phyloP scores from a whole-genome alignment of 148 eudicot genomes.

The Fagopyrum homotropicum region DNA sequence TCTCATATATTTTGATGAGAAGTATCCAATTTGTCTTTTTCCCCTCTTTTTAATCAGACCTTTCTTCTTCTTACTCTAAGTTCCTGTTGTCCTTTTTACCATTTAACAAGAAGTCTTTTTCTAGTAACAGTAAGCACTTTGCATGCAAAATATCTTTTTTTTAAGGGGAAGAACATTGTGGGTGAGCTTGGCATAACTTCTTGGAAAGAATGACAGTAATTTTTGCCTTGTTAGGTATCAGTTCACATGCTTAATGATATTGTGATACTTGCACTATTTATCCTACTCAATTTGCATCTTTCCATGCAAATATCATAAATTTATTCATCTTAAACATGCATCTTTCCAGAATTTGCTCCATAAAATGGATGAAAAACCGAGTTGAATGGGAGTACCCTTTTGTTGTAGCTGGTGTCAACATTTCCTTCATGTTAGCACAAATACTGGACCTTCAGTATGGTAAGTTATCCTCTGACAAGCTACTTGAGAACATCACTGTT shows the following conservation, averaged over 20 bases:
- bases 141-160: not conserved
- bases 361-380: slow-evolving; percentile 58
- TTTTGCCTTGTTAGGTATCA: not conserved
- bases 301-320: no score
- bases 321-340: slow-evolving; percentile 25
- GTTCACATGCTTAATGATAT: not conserved
- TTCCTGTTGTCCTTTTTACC: not conserved
- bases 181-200: not conserved
- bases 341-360: slow-evolving; percentile 57
- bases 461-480: slow-evolving; percentile 16
- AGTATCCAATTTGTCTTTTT: slow-evolving; percentile 58
- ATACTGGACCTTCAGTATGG: slow-evolving; percentile 81
- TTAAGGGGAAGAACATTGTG: not conserved
- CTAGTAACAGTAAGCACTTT: not conserved
- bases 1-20: slow-evolving; percentile 82
- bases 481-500: not conserved
- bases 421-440: slow-evolving; percentile 66
- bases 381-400: slow-evolving; percentile 91
- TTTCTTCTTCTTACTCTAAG: not conserved
- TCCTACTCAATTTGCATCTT: not conserved
- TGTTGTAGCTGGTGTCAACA: slow-evolving; percentile 79
- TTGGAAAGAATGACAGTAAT: not conserved
- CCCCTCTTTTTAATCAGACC: not conserved
- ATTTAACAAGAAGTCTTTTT: not conserved
- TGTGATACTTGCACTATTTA: not conserved